Conservation (phyloP, 192 early-diverging fungal species). For the Coemansia sp. region DNA sequence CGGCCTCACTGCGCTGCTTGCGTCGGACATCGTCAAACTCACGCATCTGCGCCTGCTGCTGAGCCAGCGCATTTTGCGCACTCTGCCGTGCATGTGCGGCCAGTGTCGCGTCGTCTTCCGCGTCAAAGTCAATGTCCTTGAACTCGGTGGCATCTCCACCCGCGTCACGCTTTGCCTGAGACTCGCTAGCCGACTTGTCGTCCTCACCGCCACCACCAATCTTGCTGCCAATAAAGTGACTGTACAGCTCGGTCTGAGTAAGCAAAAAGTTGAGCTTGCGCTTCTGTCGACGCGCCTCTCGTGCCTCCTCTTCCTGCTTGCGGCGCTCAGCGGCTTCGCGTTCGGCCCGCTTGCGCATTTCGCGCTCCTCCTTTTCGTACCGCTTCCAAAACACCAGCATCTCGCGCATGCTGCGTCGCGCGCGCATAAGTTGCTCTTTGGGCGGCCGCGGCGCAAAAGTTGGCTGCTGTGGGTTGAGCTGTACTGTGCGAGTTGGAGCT, state of each 20-base stretch:
- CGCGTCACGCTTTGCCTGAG: neutral
- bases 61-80: constrained; percentile 75
- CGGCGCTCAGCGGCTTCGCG: constrained; percentile 77
- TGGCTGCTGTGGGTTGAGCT: constrained; percentile 40
- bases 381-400: constrained; percentile 91
- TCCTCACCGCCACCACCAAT: constrained; percentile 36
- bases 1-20: constrained; percentile 3
- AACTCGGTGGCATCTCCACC: constrained; percentile 29
- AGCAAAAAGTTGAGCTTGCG: constrained; percentile 92
- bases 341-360: constrained; percentile 83
- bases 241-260: constrained; percentile 89
- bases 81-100: constrained; percentile 67
- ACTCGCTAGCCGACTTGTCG: constrained; percentile 1
- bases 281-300: constrained; percentile 78
- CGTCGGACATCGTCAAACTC: constrained; percentile 65
- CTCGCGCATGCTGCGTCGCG: constrained; percentile 69
- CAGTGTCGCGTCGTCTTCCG: constrained; percentile 69
- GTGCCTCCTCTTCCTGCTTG: constrained; percentile 77
- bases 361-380: constrained; percentile 88
- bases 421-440: constrained; percentile 63
- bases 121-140: constrained; percentile 76
- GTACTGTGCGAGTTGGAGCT: constrained; percentile 26
- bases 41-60: constrained; percentile 64
- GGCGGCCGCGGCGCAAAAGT: constrained; percentile 34
- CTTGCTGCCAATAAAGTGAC: constrained; percentile 88